These are phyloP conservation scores for Polychaeton citri DNA, from an alignment of 2,329 filamentous ascomycete species.

Conservation along the genomic window DNA sequence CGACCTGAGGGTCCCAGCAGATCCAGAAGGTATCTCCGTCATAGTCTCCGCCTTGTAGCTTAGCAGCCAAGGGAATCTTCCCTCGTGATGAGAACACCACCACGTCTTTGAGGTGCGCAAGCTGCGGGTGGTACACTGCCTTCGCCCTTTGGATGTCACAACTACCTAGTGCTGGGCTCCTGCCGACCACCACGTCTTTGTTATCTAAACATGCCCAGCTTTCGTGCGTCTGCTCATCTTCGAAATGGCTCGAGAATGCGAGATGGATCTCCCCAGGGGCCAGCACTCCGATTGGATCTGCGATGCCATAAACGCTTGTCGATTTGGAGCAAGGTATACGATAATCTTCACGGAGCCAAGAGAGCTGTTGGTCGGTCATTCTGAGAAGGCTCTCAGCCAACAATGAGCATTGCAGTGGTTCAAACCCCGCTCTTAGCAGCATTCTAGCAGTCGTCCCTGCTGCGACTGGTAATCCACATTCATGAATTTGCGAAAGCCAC, in stretches of 20 bases:
- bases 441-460: slow-evolving; percentile 40
- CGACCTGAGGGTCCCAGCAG: slow-evolving; percentile 57
- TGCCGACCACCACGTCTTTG: slow-evolving; percentile 51
- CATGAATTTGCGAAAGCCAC: slow-evolving; percentile 20
- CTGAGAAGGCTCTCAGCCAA: not conserved
- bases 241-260: slow-evolving; percentile 50
- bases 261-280: slow-evolving; percentile 55
- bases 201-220: slow-evolving; percentile 42
- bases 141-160: slow-evolving; percentile 57
- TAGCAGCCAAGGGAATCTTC: slow-evolving; percentile 48
- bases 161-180: slow-evolving; percentile 54
- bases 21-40: slow-evolving; percentile 67
- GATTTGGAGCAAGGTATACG: slow-evolving; percentile 45
- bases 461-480: slow-evolving; percentile 33
- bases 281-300: slow-evolving; percentile 50
- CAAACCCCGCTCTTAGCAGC: slow-evolving; percentile 36
- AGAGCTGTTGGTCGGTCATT: not conserved
- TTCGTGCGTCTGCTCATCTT: slow-evolving; percentile 39
- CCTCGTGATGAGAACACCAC: slow-evolving; percentile 61
- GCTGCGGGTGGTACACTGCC: slow-evolving; percentile 39
- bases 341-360: slow-evolving; percentile 5
- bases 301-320: slow-evolving; percentile 51
- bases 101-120: slow-evolving; percentile 62
- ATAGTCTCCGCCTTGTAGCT: slow-evolving; percentile 68
- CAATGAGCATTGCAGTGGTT: slow-evolving; percentile 5